Conservation (phyloP, 805 yeast species). For the Pichia rugopelliculosa region DNA sequence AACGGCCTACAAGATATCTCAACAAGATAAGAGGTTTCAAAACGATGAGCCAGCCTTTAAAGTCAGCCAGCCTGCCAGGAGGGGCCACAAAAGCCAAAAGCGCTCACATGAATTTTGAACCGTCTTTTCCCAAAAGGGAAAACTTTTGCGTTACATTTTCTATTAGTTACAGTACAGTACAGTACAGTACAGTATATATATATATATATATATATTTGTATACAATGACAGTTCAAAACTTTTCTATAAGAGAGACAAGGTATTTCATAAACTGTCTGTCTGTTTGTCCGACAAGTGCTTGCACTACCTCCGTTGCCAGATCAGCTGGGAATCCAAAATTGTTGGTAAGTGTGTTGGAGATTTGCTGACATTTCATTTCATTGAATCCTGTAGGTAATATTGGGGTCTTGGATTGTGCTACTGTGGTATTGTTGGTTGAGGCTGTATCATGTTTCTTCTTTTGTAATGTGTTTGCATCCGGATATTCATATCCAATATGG, state of each 20-base stretch:
- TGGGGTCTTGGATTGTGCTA: conserved; percentile 11
- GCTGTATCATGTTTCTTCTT: conserved; percentile 12
- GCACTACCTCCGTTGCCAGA: conserved; percentile 53
- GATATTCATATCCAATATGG: conserved; percentile 27
- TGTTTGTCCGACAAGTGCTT: conserved; percentile 47
- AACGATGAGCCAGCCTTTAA: neutral
- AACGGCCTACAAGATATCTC: too few species aligned
- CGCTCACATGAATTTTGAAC: neutral
- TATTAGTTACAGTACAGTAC: neutral
- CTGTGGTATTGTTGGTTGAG: conserved; percentile 33
- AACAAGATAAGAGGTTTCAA: neutral
- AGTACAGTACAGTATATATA: too few species aligned
- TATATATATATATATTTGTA: neutral
- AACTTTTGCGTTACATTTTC: neutral
- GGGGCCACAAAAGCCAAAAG: neutral
- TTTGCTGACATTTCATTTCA: conserved; percentile 25
- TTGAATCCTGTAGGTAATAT: conserved; percentile 17
- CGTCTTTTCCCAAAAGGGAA: neutral
- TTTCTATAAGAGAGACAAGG: conserved; percentile 34
- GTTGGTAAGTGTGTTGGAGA: conserved; percentile 32
- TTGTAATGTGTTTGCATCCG: conserved; percentile 22
- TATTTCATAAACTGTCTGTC: conserved; percentile 65
- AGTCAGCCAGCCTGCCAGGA: too few species aligned
- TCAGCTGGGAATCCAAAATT: conserved; percentile 59
- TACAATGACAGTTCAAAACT: neutral